Conservation (phyloP, 2,329 filamentous ascomycete species). For the Sphaerostilbella broomeana region DNA sequence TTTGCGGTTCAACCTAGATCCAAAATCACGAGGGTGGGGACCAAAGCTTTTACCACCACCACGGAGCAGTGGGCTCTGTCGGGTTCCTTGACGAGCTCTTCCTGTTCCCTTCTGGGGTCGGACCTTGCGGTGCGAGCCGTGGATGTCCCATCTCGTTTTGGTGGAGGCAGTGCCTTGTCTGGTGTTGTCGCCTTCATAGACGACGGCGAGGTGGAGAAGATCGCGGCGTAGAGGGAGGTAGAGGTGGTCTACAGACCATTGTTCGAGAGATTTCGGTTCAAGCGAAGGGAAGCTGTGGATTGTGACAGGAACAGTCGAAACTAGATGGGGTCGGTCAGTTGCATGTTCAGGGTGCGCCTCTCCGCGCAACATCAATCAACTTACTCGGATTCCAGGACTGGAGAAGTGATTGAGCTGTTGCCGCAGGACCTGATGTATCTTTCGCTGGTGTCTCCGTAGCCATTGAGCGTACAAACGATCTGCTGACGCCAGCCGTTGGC, state of each 20-base stretch:
- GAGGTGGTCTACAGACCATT: slow-evolving; percentile 77
- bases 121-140: slow-evolving; percentile 76
- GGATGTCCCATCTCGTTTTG: slow-evolving; percentile 77
- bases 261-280: slow-evolving; percentile 71
- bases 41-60: slow-evolving; percentile 87
- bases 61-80: slow-evolving; percentile 71
- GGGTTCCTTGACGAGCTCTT: slow-evolving; percentile 68
- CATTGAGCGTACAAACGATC: slow-evolving; percentile 47
- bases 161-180: slow-evolving; percentile 79
- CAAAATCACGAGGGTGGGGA: slow-evolving; percentile 88
- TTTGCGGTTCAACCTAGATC: slow-evolving; percentile 74
- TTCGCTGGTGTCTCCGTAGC: slow-evolving; percentile 45
- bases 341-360: not conserved
- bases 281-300: slow-evolving; percentile 86
- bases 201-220: slow-evolving; percentile 82
- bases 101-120: slow-evolving; percentile 83
- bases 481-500: slow-evolving; percentile 30
- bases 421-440: slow-evolving; percentile 29
- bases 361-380: too few relatives aligned
- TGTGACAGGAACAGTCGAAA: slow-evolving; percentile 67
- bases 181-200: slow-evolving; percentile 86
- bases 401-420: slow-evolving; percentile 28
- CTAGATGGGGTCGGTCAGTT: slow-evolving; percentile 26
- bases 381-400: slow-evolving; percentile 42
- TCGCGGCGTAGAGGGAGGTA: slow-evolving; percentile 82